Percentiles rank a stretch among this genome's conserved stretches.
phyloP scores from a whole-genome alignment of 345 rosid genomes.

The thale cress (Arabidopsis thaliana) region TAIR10.1 NC_003074.8:3025501-3026000 shows the following conservation, averaged over 20 bases:
- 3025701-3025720: slow-evolving; percentile 45
- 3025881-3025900: slow-evolving; percentile 41
- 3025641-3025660: slow-evolving; percentile 37
- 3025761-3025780: slow-evolving; percentile 33
- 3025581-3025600: slow-evolving; percentile 60
- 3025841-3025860: not conserved
- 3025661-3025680: slow-evolving; percentile 44
- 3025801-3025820: not conserved
- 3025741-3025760: slow-evolving; percentile 38
- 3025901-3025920: slow-evolving; percentile 4
- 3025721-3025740: slow-evolving; percentile 64
- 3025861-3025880: slow-evolving; percentile 22
- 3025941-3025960: slow-evolving; percentile 29
- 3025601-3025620: slow-evolving; percentile 44
- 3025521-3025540: slow-evolving; percentile 53
- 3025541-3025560: slow-evolving; percentile 46
- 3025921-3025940: slow-evolving; percentile 35
- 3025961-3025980: not conserved
- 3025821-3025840: not conserved
- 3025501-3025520: slow-evolving; percentile 39
- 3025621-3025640: slow-evolving; percentile 44
- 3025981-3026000: not conserved
- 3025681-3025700: slow-evolving; percentile 39
- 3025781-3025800: slow-evolving; percentile 27
- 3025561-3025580: slow-evolving; percentile 82